Evolutionary conservation across 495 filamentous ascomycete species (phyloP).

Genomic region (Tuber indicum): DNA sequence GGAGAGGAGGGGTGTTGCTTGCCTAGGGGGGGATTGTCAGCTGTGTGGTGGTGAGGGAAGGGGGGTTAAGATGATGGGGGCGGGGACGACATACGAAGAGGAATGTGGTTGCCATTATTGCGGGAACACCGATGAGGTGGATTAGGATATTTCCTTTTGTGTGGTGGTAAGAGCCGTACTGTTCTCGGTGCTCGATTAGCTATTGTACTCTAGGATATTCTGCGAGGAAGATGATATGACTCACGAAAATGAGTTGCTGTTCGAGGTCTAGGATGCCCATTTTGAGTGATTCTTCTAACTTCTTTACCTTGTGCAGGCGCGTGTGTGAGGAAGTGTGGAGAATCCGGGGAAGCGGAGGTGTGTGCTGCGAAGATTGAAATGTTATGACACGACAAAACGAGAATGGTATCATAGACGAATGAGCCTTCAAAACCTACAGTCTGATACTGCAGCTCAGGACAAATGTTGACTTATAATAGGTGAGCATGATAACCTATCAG

Average conservation of each 20-base stretch:
- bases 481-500: too few species aligned
- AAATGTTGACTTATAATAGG: too few species aligned
- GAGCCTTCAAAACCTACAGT: too few species aligned
- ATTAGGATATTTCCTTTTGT: constrained; percentile 75
- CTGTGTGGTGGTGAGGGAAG: constrained; percentile 5
- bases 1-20: constrained; percentile 65
- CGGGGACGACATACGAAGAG: constrained; percentile 57
- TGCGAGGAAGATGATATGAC: constrained; percentile 13
- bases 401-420: too few species aligned
- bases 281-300: not conserved
- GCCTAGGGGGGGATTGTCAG: constrained; percentile 49
- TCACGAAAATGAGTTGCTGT: constrained; percentile 49
- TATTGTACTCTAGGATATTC: constrained; percentile 3
- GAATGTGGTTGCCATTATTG: constrained; percentile 72
- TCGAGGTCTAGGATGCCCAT: constrained; percentile 47
- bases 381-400: too few species aligned
- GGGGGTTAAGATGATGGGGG: constrained; percentile 16
- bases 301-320: not conserved
- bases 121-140: constrained; percentile 82
- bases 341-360: not conserved
- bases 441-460: too few species aligned
- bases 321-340: not conserved
- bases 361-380: too few species aligned
- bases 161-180: constrained; percentile 96
- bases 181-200: constrained; percentile 22